phyloP scores from a whole-genome alignment of 306 rosid species.

The peach (Prunus persica) region Prunus_persica_NCBIv2 NC_034013.1:2198001-2198500 shows the following conservation, averaged over 20 bases:
- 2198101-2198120: slow-evolving; percentile 76
- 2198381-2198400: too few relatives aligned
- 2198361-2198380: too few relatives aligned
- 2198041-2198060: slow-evolving; percentile 81
- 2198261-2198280: slow-evolving; percentile 74
- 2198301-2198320: slow-evolving; percentile 1
- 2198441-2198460: too few relatives aligned
- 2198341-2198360: not conserved
- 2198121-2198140: slow-evolving; percentile 62
- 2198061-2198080: slow-evolving; percentile 64
- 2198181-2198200: slow-evolving; percentile 47
- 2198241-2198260: slow-evolving; percentile 48
- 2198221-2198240: slow-evolving; percentile 46
- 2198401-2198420: too few relatives aligned
- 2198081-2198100: slow-evolving; percentile 59
- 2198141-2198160: slow-evolving; percentile 46
- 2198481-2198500: too few relatives aligned
- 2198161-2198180: slow-evolving; percentile 48
- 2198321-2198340: not conserved
- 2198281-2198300: slow-evolving; percentile 46
- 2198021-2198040: slow-evolving; percentile 89
- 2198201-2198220: slow-evolving; percentile 38
- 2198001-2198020: slow-evolving; percentile 59
- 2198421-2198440: too few relatives aligned
- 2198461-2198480: too few relatives aligned